Base-by-base conservation (phyloP, 202 grass and related monocot genomes). In the Cymbopogon flexuosus region DNA sequence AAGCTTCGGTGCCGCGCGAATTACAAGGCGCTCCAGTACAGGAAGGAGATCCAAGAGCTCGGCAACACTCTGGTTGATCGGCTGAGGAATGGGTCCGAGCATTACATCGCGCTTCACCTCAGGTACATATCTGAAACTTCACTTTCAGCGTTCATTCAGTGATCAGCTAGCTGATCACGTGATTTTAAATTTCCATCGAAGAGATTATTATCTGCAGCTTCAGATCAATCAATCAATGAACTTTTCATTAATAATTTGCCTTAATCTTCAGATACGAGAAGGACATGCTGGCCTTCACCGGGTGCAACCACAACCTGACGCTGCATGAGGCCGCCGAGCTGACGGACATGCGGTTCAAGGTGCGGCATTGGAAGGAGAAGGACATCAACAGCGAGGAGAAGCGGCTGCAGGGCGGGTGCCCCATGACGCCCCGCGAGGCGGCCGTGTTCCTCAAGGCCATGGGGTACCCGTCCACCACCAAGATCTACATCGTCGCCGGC, bases 251-350 rank as follows among this genome's bases (percentile, higher is more conserved):
- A n/a, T n/a, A n/a, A n/a, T n/a, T n/a, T n/a, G n/a, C n/a, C n/a
- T n/a, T n/a, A n/a, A n/a, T n/a, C n/a, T n/a, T n/a, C n/a, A 97
- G 93, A 67, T 97, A 97, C 2, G 93, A 97, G 71, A 93, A 97
- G 78, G 93, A 97, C 78, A 97, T 97, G 93, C 71, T 97, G 15
- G 66, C 93, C 18, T 97, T 93, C 70, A 93, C 93, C 0, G 93
- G 93, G 10, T 97, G 93, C 79, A 87, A 82, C 39, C 89, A 97
- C 63, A 91, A 87, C 77, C 73, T 97, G 63, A 89, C 88, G 18
- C 22, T 45, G 57, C 15, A 79, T 0, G 93, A 97, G 72, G 81
- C 88, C 18, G 60, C 84, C 10, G 88, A 97, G 70, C 59, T 97
- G 24, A 83, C 52, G 18, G 84, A 64, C 19, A 83, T 97, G 93